phyloP scores from a whole-genome alignment of 2,329 filamentous ascomycete genomes.

The Botrytis cinerea region DNA sequence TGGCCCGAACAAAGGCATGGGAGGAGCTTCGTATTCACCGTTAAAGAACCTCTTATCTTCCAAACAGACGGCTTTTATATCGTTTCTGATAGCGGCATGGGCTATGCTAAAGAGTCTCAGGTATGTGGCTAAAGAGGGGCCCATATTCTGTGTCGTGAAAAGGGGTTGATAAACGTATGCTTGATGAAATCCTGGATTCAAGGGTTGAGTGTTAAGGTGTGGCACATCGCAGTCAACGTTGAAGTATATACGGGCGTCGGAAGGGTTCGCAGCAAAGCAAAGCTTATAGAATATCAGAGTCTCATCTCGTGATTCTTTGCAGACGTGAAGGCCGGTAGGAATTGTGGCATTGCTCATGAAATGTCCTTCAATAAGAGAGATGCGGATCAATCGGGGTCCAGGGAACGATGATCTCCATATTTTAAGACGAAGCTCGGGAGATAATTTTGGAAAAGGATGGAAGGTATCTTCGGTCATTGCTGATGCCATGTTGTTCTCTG shows the following conservation, averaged over 20 bases:
- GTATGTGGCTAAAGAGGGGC: neutral
- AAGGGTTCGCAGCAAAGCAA: neutral
- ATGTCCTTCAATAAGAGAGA: neutral
- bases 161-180: fast-evolving
- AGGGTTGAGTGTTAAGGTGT: neutral
- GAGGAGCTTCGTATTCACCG: too few species aligned
- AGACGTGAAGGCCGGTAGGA: neutral
- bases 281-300: slow-evolving; percentile 1
- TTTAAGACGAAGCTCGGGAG: neutral
- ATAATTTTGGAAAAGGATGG: neutral
- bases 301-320: slow-evolving; percentile 7
- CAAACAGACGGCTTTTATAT: neutral
- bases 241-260: neutral
- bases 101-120: neutral
- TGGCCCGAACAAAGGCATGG: neutral
- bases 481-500: neutral
- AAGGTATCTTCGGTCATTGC: neutral
- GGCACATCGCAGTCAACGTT: neutral
- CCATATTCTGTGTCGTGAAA: too few species aligned
- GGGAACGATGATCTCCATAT: slow-evolving; percentile 1
- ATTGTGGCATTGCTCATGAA: neutral
- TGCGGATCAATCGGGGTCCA: neutral
- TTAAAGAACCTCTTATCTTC: neutral
- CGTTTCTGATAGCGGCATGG: neutral
- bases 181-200: neutral